These are phyloP conservation scores for Aspergillus wentii DNA, from an alignment of 495 filamentous ascomycete genomes.

Conservation along the genomic window DNA sequence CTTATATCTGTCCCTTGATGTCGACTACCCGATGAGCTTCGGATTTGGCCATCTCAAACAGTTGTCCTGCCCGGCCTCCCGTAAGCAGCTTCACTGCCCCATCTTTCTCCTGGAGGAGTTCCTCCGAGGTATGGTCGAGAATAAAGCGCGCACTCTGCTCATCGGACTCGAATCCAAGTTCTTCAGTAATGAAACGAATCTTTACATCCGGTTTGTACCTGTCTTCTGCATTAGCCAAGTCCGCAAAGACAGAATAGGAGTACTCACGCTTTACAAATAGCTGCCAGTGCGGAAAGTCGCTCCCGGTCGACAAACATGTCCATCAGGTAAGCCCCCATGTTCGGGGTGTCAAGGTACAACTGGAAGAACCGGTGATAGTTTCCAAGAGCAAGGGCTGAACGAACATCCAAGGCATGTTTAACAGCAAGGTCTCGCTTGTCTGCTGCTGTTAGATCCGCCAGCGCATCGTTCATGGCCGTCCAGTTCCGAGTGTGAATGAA, in stretches of 20 bases:
- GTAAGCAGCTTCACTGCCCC: constrained; percentile 71
- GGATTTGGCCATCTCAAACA: constrained; percentile 68
- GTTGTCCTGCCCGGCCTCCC: constrained; percentile 56
- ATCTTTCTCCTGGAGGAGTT: constrained; percentile 73
- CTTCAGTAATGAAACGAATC: constrained; percentile 88
- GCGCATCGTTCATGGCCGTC: constrained; percentile 93
- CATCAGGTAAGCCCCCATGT: constrained; percentile 98
- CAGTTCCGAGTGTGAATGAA: constrained; percentile 98
- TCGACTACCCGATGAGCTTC: constrained; percentile 81
- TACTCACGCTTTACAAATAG: constrained; percentile 91
- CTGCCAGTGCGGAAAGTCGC: constrained; percentile 80
- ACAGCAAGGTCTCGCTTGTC: constrained; percentile 82
- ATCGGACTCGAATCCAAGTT: constrained; percentile 92
- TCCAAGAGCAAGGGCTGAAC: constrained; percentile 84
- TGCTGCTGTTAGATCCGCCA: constrained; percentile 95
- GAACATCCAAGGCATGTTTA: constrained; percentile 86
- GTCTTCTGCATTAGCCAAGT: constrained; percentile 28
- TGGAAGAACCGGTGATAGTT: constrained; percentile 98
- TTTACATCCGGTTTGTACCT: constrained; percentile 90
- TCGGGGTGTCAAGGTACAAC: constrained; percentile 87
- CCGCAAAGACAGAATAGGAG: constrained; percentile 1
- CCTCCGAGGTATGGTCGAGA: constrained; percentile 65
- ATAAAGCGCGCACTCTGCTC: constrained; percentile 87
- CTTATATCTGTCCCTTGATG: constrained; percentile 94
- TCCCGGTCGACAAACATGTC: constrained; percentile 97